These are phyloP conservation scores for Trichoderma sp. DNA, from an alignment of 2,329 filamentous ascomycete species.

Conservation along the genomic window DNA sequence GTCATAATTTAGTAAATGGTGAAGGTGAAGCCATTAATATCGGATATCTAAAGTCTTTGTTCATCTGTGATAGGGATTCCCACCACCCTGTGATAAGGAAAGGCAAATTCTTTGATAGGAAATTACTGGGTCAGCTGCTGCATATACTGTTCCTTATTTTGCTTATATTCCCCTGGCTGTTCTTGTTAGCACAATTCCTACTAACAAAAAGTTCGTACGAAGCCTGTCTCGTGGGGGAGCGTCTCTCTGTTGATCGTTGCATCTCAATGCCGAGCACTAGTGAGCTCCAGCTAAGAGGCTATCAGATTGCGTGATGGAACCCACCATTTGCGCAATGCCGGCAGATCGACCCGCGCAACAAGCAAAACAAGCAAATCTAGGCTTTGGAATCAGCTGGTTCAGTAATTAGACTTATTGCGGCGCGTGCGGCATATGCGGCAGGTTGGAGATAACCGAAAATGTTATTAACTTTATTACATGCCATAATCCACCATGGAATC, in stretches of 20 bases:
- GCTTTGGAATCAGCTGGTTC: background rate
- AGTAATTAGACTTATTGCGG: background rate
- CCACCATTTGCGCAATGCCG: background rate
- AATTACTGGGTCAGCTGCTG: background rate
- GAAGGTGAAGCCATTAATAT: background rate
- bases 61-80: background rate
- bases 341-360: background rate
- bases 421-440: slow-evolving; percentile 3
- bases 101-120: background rate
- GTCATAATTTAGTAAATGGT: background rate
- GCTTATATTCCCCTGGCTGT: background rate
- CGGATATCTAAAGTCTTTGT: background rate
- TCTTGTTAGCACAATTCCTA: background rate
- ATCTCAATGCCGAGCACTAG: background rate
- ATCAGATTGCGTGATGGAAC: background rate
- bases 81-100: background rate
- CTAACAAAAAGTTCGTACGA: background rate
- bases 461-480: background rate
- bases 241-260: background rate
- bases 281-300: background rate
- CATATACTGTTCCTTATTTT: background rate
- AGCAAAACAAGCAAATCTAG: background rate
- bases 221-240: background rate
- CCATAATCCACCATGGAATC: background rate
- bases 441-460: background rate